phyloP scores from a whole-genome alignment of 208 protist species.

The Trypanosoma lewisi region DNA sequence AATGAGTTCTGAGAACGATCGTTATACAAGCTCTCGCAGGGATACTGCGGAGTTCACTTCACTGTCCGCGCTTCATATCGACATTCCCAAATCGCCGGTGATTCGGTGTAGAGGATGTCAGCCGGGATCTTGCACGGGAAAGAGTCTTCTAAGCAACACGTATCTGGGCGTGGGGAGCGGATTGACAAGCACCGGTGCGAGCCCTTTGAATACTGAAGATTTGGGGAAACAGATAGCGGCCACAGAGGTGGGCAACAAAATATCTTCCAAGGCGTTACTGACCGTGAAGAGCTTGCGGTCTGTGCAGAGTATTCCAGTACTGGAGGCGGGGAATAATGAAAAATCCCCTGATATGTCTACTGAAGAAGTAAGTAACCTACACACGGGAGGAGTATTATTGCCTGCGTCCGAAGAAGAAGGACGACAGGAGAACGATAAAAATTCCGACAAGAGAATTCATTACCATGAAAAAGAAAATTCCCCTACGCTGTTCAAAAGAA shows the following conservation, averaged over 20 bases:
- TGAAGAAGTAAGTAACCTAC: constrained; percentile 6
- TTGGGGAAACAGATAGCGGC: constrained; percentile 20
- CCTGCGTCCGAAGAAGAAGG: too few relatives aligned
- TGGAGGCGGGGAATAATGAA: neutral
- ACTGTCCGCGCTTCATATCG: neutral
- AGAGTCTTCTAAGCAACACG: neutral
- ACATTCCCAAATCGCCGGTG: constrained; percentile 10
- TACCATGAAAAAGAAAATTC: neutral
- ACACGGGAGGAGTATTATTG: too few relatives aligned
- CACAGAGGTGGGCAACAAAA: constrained; percentile 17
- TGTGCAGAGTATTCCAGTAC: constrained; percentile 3
- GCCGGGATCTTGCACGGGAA: neutral
- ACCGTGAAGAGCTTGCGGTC: constrained; percentile 5
- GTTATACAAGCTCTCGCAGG: neutral
- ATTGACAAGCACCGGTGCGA: neutral
- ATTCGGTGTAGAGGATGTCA: neutral
- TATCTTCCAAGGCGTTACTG: constrained; percentile 21
- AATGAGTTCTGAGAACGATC: neutral
- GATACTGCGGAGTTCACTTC: neutral
- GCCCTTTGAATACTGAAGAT: constrained; percentile 10
- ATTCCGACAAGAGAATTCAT: neutral
- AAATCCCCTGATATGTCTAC: neutral
- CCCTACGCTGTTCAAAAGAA: neutral
- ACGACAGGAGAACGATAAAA: too few relatives aligned
- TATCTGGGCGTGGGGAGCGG: neutral